Evolutionary conservation across 352 stramenopile species (phyloP), one percentile per base, ranked within the genome.

Genomic region (Phytophthora colocasiae): DNA sequence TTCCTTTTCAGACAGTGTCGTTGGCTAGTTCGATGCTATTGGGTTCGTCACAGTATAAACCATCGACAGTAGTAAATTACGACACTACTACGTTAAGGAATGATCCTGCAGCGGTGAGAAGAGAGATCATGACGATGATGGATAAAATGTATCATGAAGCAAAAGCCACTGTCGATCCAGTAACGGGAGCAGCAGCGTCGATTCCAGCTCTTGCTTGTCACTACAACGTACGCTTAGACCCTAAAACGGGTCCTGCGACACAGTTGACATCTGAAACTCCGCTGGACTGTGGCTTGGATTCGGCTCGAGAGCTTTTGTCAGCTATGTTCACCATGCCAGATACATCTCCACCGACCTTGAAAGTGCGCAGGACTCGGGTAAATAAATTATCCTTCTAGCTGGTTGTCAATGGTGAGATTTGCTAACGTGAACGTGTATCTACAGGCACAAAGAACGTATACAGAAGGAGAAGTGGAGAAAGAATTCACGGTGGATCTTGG

Each of bases 81-180:
- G 57, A 32, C 56, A 41, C 41, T 9, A 9, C 31, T 1, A 22
- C 29, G 11, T 44, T 73, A 4, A 36, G 15, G 26, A 27, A 60
- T 27, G 63, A 70, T 19, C 68, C 44, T 24, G 58, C 29, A 19
- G 52, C 58, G 8, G 15, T 73, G 31, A 68, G 54, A 34, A 59
- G 15, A 63, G 68, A 73, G 24, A 76, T 66, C 27, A 69, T 66
- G 41, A 38, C 29, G 22, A 31, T 44, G 5, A 70, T 76, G 68
- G 58, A 73, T 15, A 58, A 64, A 29, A 63, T 76, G 52, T 76
- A 76, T 26, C 22, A 55, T 40, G 63, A 76, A 70, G 68, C 63
- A 4, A 76, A 73, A 50, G 53, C 45, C 2, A 66, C 54, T 6
- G 50, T 76, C 6, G 57, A 73, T 43, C 56, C 56, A 0, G 15